Evolutionary conservation across 768 basidiomycete species (phyloP), one percentile per base, ranked within the genome.

Genomic region (Podaxis rugospora): DNA sequence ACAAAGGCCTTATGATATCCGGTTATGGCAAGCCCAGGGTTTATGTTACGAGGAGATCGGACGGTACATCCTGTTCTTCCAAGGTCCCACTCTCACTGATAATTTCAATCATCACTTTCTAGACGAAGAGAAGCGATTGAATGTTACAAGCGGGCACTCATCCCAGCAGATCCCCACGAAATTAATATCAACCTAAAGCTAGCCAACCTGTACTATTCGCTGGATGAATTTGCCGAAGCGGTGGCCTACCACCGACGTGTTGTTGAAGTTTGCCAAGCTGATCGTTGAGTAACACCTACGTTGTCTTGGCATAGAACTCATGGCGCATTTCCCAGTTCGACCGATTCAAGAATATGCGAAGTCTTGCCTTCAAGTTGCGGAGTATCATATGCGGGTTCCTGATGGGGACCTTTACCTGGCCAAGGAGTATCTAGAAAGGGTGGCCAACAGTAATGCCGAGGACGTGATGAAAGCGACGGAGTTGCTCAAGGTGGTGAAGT

Each of bases 21-120:
- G 97, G 39, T 81, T 98, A 75, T 98, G 97, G 97, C 90, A 93
- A 67, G 95, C 95, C 6, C 86, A 97, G 66, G 95, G 90, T 4
- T 86, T 88, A 66, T 96, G 95, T 66, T 98, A 98, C 72, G 92
- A 95, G 72, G 92, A 94, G 70, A 85, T 97, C 65, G 87, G 89
- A 68, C 81, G 88, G 95, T 92, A 66, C 2, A 67, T 68, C 4
- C 44, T 39, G 13, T 36, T 39, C 18, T 28, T 42, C 27, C 25
- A 54, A 18, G 16, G 18, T 11, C 21, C 40, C 23, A 35, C n/a
- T 55, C 44, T 14, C 36, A 18, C 46, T 61, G 46, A 57, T 21
- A 39, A 23, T 25, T 35, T 27, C n/a, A 10, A 13, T 56, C 27
- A 42, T 56, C 55, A 46, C 52, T 56, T 61, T 55, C 27, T 67